These are phyloP conservation scores for Cystofilobasidium capitatum DNA, from an alignment of 768 basidiomycete genomes.

Conservation along the genomic window DNA sequence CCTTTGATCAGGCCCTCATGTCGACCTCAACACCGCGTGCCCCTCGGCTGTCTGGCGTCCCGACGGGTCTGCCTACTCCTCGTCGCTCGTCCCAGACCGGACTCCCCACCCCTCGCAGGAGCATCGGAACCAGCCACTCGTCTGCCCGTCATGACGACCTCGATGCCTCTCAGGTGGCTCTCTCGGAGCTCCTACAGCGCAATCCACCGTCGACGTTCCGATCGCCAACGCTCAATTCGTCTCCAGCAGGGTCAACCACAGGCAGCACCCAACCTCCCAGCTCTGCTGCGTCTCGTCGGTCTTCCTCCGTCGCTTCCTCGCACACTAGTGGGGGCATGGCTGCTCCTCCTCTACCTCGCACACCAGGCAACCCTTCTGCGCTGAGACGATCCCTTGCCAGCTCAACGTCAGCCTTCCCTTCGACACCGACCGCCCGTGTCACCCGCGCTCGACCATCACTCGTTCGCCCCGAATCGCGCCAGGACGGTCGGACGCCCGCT, in stretches of 20 bases:
- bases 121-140: not conserved
- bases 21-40: constrained; percentile 11
- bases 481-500: constrained; percentile 1
- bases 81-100: not conserved
- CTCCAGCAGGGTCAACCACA: not conserved
- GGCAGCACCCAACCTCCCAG: not conserved
- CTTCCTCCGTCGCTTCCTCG: not conserved
- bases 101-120: constrained; percentile 16
- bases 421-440: not conserved
- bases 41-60: constrained; percentile 16
- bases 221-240: not conserved
- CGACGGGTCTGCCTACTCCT: constrained; percentile 19
- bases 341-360: constrained; percentile 3
- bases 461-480: constrained; percentile 9
- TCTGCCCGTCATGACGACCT: not conserved
- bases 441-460: not conserved
- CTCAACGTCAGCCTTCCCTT: not conserved
- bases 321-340: constrained; percentile 1
- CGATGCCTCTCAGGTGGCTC: constrained; percentile 2
- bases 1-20: no score
- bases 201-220: constrained; percentile 22
- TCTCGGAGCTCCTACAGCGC: constrained; percentile 12
- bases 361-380: not conserved
- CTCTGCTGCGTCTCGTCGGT: not conserved
- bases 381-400: not conserved